Base-by-base conservation (phyloP, 345 rosid species). In the Microthlaspi erraticum region DNA sequence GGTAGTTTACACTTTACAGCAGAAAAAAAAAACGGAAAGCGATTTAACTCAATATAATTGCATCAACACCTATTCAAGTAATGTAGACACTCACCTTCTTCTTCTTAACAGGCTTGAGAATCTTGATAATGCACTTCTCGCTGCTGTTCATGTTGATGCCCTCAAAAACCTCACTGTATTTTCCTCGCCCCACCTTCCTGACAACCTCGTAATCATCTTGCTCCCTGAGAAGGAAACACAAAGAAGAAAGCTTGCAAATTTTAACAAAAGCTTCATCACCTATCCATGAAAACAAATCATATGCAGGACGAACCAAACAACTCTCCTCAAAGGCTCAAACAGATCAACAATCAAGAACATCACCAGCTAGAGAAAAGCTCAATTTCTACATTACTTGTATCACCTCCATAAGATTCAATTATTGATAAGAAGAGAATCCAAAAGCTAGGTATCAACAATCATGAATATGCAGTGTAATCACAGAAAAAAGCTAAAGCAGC, bases 151-250 rank as follows among this genome's bases (percentile, higher is more conserved):
- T 80, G 80, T 90, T 87, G 16, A 90, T 82, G 32, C 93, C 96
- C 69, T 90, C 93, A 60, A 90, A 90, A 55, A 90, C 96, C 77
- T 87, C 96, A 51, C 96, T 90, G 80, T 90, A 90, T 61, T 90
- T 90, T 44, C 96, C 96, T 70, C 96, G 66, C 60, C 96, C 96
- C 33, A 90, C 89, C 76, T 90, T 90, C 71, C 93, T 84, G 43
- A 90, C 93, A 52, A 90, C 96, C 81, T 90, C 96, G 69, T 87
- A 90, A 81, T 87, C 93, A 82, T 90, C 93, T 70, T 90, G 96
- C 70, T 86, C 86, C 17, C 96, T 87, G 79, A 56, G 26, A 58
- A 38, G 9, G 7, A 73, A 46, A 78, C 41, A 72, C 41, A 41
- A 0, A 67, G 8, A 56, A 54, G 16, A 62, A 75, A 75, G 39